Base-by-base conservation (phyloP, 2,329 filamentous ascomycete genomes). In the Emmonsia crescens region DNA sequence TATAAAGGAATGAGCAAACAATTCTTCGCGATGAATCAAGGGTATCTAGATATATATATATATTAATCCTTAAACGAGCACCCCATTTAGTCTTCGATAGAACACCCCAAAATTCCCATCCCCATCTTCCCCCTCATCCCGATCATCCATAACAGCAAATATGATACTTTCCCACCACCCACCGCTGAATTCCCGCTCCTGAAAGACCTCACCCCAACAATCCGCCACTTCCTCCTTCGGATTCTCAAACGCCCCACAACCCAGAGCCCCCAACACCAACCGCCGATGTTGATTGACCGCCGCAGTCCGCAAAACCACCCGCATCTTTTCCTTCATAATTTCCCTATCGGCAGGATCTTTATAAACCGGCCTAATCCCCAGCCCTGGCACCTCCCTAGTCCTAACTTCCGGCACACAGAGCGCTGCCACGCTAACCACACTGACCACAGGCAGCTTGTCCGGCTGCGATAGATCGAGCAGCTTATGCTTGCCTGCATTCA, bases 161-260 rank as follows among this genome's bases (percentile, higher is more conserved):
- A 83, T 78, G 21, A 89, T 73, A 60, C 81, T 79, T 66, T 81
- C 75, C 82, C 85, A 88, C 83, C 85, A 87, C 0, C 83, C 83
- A 1, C 84, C 83, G 46, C 72, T 67, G 65, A 88, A 88, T 73
- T 89, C 86, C 0, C 64, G 44, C 68, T 89, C 85, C 36, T 69
- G 62, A 60, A 89, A 73, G 40, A 88, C 84, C 67, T 85, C 80
- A 33, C 76, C 70, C 79, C 86, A 90, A 66, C 85, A 85, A 40
- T 74, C 63, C 1, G 83, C 85, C n/a, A 89, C 82, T 64, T 85
- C 83, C 38, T 75, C 72, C 0, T 78, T 78, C 9, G 87, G 87
- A 69, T 89, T 88, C 0, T 66, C 67, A 70, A 88, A 89, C 0
- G 82, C 85, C 3, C 87, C 87, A 66, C 87, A 90, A 0, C 87